Conservation (phyloP, 2,329 filamentous ascomycete genomes). For the Fusarium verticillioides region DNA sequence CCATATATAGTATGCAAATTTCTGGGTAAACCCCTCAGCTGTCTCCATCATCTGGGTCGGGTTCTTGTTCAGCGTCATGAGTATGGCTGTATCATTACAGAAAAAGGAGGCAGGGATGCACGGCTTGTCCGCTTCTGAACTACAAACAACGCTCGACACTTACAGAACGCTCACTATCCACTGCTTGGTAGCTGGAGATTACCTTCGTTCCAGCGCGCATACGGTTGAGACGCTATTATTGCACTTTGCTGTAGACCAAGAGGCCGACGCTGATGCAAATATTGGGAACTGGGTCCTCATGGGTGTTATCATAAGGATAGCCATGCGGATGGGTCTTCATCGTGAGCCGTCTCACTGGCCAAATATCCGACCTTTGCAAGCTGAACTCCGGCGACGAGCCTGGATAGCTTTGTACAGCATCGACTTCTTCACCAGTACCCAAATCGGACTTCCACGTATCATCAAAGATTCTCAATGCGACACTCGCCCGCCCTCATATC, state of each 20-base stretch:
- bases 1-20: not conserved
- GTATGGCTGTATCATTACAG: constrained; percentile 3
- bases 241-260: constrained; percentile 32
- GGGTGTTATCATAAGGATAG: constrained; percentile 27
- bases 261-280: constrained; percentile 10
- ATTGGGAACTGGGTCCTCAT: constrained; percentile 31
- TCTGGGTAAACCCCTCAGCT: not conserved
- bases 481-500: constrained; percentile 12
- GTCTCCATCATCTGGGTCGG: constrained; percentile 17
- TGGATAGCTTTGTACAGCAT: constrained; percentile 35
- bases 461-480: constrained; percentile 35
- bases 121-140: not conserved
- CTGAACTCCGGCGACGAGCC: constrained; percentile 25
- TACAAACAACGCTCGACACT: constrained; percentile 7
- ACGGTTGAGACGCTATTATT: constrained; percentile 31
- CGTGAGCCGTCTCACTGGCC: constrained; percentile 32
- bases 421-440: constrained; percentile 36
- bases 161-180: constrained; percentile 34
- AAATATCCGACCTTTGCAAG: constrained; percentile 25
- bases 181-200: constrained; percentile 31
- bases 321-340: constrained; percentile 34
- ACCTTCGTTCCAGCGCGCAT: constrained; percentile 25
- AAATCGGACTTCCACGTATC: constrained; percentile 32
- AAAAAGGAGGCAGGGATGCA: not conserved
- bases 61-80: constrained; percentile 11